phyloP scores from a whole-genome alignment of 352 stramenopile genomes.

The Phytophthora brassicae region DNA sequence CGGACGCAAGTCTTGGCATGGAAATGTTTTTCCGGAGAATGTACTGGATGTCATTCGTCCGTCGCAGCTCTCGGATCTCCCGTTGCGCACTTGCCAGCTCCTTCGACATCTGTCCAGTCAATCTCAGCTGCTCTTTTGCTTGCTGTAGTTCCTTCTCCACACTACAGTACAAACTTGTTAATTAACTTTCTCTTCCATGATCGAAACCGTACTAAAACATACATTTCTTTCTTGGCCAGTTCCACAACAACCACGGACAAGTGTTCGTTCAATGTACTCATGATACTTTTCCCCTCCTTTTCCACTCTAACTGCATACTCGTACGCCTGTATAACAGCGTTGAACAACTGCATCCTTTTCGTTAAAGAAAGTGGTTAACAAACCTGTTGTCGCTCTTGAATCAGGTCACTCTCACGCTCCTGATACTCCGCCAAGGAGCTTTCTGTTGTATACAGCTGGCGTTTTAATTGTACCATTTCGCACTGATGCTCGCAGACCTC shows the following conservation, averaged over 20 bases:
- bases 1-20: constrained; percentile 15
- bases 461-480: constrained; percentile 38
- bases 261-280: constrained; percentile 50
- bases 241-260: constrained; percentile 54
- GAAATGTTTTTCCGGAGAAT: constrained; percentile 47
- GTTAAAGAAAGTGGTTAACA: not conserved
- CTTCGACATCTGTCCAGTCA: constrained; percentile 59
- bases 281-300: constrained; percentile 44
- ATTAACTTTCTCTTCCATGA: not conserved
- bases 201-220: constrained; percentile 14
- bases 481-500: constrained; percentile 66
- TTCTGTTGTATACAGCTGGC: constrained; percentile 39
- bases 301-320: constrained; percentile 56
- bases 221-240: constrained; percentile 68
- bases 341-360: not conserved
- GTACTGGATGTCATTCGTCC: constrained; percentile 68
- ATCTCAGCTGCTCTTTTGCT: constrained; percentile 54
- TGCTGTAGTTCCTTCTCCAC: constrained; percentile 64
- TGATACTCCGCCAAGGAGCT: constrained; percentile 48
- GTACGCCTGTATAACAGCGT: constrained; percentile 42
- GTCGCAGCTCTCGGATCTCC: constrained; percentile 73
- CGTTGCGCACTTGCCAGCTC: constrained; percentile 69
- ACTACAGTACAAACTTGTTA: constrained; percentile 18
- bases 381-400: constrained; percentile 67
- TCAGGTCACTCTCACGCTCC: constrained; percentile 58